These are phyloP conservation scores for Linnemannia elongata DNA, from an alignment of 192 early-diverging fungal genomes.

Conservation along the genomic window DNA sequence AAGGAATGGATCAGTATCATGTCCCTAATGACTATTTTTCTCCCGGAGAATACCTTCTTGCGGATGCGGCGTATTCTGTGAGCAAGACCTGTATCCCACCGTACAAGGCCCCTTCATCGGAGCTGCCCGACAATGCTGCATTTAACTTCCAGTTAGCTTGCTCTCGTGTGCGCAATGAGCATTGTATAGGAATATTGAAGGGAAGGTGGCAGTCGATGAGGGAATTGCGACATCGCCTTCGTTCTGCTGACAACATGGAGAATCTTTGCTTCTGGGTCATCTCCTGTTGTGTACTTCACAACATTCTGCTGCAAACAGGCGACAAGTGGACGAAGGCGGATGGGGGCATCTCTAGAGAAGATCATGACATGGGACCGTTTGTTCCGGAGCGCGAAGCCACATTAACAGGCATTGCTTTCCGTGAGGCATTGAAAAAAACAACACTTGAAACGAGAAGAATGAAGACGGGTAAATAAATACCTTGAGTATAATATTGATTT, in stretches of 20 bases:
- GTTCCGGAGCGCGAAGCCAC: neutral
- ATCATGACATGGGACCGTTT: neutral
- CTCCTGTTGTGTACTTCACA: neutral
- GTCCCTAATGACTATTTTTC: neutral
- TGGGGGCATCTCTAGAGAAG: neutral
- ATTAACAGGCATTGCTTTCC: conserved; percentile 9
- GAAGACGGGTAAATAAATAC: neutral
- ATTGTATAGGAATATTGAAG: neutral
- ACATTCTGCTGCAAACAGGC: neutral
- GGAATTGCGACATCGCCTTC: neutral
- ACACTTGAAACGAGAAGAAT: conserved; percentile 3
- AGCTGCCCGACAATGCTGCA: neutral
- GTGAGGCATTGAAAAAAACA: conserved; percentile 5
- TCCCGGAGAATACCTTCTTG: neutral
- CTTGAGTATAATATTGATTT: no score
- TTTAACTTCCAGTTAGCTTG: neutral
- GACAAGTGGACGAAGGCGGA: neutral
- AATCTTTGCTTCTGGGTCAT: neutral
- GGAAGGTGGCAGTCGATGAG: neutral
- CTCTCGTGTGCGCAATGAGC: conserved; percentile 1
- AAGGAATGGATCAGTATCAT: neutral
- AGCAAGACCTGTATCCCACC: neutral
- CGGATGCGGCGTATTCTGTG: neutral
- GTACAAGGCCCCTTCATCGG: neutral
- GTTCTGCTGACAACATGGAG: neutral